phyloP scores from a whole-genome alignment of 495 filamentous ascomycete genomes.

The Neurospora tetrasperma region DNA sequence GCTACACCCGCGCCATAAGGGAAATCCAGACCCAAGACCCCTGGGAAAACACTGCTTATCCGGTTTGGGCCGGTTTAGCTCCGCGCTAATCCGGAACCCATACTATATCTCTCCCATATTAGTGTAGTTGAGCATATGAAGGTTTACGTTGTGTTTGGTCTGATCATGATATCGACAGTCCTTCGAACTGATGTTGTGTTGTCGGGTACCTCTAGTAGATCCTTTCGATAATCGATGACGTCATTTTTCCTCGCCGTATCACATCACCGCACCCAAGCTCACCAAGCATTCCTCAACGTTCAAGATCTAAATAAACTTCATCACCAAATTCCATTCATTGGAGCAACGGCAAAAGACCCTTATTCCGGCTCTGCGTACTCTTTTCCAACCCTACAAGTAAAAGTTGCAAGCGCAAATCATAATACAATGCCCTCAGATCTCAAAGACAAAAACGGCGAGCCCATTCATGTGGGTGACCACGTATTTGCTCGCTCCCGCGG shows the following conservation, averaged over 20 bases:
- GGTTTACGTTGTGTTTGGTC: background rate
- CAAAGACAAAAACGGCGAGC: constrained; percentile 25
- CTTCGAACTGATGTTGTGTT: background rate
- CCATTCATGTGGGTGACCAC: constrained; percentile 27
- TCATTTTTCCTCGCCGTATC: background rate
- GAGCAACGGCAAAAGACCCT: background rate
- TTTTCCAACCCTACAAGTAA: background rate
- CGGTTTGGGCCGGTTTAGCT: background rate
- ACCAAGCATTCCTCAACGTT: background rate
- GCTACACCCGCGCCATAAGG: background rate
- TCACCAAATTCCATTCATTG: background rate
- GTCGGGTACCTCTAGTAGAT: background rate
- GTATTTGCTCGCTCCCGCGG: constrained; percentile 27
- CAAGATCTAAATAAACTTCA: background rate
- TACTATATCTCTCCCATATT: background rate
- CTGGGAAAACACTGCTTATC: background rate
- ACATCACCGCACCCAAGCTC: background rate
- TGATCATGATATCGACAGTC: background rate
- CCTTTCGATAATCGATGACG: background rate
- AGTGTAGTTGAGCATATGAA: background rate
- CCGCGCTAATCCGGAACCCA: background rate
- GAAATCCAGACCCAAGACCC: background rate
- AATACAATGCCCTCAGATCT: constrained; percentile 10
- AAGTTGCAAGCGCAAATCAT: background rate
- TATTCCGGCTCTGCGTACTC: background rate